Base-by-base conservation (phyloP, 179 eudicot genomes). In the Heliamphora pulchella region DNA sequence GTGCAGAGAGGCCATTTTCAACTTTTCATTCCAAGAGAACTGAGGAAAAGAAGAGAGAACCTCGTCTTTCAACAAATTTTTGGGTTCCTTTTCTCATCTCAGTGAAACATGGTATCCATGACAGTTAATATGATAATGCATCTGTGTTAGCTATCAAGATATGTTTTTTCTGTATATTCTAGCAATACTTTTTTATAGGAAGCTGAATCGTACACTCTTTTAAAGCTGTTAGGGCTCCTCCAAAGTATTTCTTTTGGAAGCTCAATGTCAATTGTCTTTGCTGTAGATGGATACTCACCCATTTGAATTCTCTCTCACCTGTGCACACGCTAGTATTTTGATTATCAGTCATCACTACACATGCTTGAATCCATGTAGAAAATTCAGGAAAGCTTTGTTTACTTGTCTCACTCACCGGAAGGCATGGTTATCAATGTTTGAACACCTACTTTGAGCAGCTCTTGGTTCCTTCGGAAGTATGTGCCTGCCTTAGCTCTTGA, bases 141-240 rank as follows among this genome's bases (percentile, higher is more conserved):
- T 63, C 41, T 63, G 39, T 20, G 18, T 63, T 63, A 7, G 41
- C 10, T 20, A 18, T 63, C 68, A 18, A 22, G n/a, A 17, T 9
- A 11, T 11, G 17, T 17, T 54, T 15, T 15, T 74, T 11, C 0
- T 1, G 14, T 39, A 22, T 76, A 44, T 76, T 61, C 2, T 63
- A 39, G 39, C 5, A 10, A 62, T 50, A n/a, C 17, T 64, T 13
- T 77, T 64, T 18, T 53, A 9, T n/a, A 6, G 15, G 48, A 82
- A 79, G 54, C 10, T 43, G 62, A 41, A 55, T 15, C 51, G 10
- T 85, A 85, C 88, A 85, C 67, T 83, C 84, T 76, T 83, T 83
- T 31, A 80, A 5, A 53, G 84, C 31, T 80, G 78, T 83, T 14
- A 85, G 76, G 75, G 80, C 82, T 70, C 87, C 87, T 78, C 86